Evolutionary conservation across 2,329 filamentous ascomycete species (phyloP).

Genomic region (Talaromyces sp.): DNA sequence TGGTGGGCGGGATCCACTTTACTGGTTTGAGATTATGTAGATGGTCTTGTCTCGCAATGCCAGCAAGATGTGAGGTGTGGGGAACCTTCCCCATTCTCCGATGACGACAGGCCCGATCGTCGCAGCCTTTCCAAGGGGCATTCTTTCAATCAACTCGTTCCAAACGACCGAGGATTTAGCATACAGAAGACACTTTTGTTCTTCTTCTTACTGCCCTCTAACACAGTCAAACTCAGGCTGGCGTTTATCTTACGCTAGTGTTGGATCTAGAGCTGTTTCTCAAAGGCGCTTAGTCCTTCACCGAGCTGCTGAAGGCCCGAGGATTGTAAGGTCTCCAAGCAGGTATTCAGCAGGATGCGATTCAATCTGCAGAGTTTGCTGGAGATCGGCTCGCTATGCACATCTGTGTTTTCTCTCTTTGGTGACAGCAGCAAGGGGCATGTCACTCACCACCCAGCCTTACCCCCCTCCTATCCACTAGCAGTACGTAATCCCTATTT

Average conservation of each 20-base stretch:
- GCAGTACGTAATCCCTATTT: slow-evolving; percentile 50
- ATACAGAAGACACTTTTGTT: neutral
- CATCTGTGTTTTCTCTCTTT: slow-evolving; percentile 21
- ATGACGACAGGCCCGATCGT: slow-evolving; percentile 9
- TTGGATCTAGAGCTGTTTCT: no score
- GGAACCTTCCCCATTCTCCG: slow-evolving; percentile 3
- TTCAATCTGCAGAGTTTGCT: slow-evolving; percentile 18
- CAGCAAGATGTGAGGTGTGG: slow-evolving; percentile 1
- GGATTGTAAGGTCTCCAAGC: no score
- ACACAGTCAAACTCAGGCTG: no score
- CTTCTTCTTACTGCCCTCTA: neutral
- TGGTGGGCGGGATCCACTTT: neutral
- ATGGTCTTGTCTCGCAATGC: neutral
- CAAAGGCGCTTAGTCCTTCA: no score
- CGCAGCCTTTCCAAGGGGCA: slow-evolving; percentile 1
- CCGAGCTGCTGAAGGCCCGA: no score
- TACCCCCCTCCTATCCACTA: slow-evolving; percentile 48
- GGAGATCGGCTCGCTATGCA: slow-evolving; percentile 26
- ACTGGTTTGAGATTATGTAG: slow-evolving; percentile 2
- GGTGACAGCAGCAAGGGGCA: slow-evolving; percentile 8
- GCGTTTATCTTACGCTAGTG: no score
- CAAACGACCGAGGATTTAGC: neutral
- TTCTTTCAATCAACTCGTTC: neutral
- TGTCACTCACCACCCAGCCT: slow-evolving; percentile 29
- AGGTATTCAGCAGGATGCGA: slow-evolving; percentile 11